phyloP scores from a whole-genome alignment of 2,329 filamentous ascomycete species.

The Calonectria henricotiae region DNA sequence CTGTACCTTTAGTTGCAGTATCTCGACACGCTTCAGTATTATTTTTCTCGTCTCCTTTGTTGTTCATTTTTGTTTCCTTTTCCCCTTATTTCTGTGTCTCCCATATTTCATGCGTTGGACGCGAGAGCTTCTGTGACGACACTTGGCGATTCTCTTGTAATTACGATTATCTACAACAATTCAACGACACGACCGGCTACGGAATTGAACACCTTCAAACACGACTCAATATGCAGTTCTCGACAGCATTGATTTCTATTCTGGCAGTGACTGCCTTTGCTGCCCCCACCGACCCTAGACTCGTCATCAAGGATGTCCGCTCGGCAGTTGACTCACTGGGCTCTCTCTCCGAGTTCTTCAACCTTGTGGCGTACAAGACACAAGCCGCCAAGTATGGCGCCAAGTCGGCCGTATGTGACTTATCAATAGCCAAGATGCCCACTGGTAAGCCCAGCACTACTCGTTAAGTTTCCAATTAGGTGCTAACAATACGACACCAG shows the following conservation, averaged over 20 bases:
- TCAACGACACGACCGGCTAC: conserved; percentile 20
- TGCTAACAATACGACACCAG: conserved; percentile 57
- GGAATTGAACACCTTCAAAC: conserved; percentile 23
- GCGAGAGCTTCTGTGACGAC: conserved; percentile 34
- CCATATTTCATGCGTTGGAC: conserved; percentile 43
- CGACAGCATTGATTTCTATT: conserved; percentile 65
- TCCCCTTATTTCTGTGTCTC: conserved; percentile 46
- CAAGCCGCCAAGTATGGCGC: conserved; percentile 64
- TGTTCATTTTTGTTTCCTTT: conserved; percentile 43
- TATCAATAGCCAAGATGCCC: conserved; percentile 70
- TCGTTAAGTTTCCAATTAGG: neutral
- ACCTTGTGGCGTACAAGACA: conserved; percentile 71
- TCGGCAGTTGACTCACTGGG: conserved; percentile 61
- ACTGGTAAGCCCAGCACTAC: conserved; percentile 59
- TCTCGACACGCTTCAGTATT: conserved; percentile 44
- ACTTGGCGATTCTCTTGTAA: conserved; percentile 39
- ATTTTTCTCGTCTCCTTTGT: conserved; percentile 43
- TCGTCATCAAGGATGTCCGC: conserved; percentile 58
- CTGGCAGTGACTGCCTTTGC: conserved; percentile 64
- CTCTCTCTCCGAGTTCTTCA: conserved; percentile 75
- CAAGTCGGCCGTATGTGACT: conserved; percentile 67
- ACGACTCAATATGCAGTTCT: conserved; percentile 66
- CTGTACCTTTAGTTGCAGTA: conserved; percentile 21
- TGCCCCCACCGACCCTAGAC: conserved; percentile 62
- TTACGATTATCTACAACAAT: conserved; percentile 33